These are phyloP conservation scores for Daedalea quercina DNA, from an alignment of 768 basidiomycete genomes.

Conservation along the genomic window DNA sequence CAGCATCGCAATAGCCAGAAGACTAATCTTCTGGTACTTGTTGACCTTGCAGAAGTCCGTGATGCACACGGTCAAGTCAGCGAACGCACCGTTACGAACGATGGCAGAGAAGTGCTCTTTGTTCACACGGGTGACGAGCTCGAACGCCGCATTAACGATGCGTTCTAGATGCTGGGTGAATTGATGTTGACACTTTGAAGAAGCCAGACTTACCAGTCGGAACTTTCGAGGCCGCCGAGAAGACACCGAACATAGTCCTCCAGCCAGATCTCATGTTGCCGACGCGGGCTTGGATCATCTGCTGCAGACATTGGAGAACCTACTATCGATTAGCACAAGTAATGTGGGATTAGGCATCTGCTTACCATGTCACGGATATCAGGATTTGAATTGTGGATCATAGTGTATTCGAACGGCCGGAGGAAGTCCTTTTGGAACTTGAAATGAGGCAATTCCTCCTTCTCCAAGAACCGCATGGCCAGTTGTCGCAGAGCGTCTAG, in stretches of 20 bases:
- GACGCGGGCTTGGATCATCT: conserved; percentile 95
- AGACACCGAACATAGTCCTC: conserved; percentile 99
- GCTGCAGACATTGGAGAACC: conserved; percentile 96
- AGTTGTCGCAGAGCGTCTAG: conserved; percentile 93
- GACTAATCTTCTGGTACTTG: conserved; percentile 97
- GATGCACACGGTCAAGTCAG: conserved; percentile 93
- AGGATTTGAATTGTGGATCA: conserved; percentile 93
- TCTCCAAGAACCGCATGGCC: conserved; percentile 98
- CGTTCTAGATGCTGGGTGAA: conserved; percentile 50
- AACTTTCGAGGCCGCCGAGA: conserved; percentile 92
- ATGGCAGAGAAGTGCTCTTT: conserved; percentile 87
- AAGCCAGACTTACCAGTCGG: conserved; percentile 55
- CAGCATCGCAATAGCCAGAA: conserved; percentile 95
- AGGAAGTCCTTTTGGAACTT: conserved; percentile 99
- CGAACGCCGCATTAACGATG: conserved; percentile 89
- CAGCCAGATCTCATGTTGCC: conserved; percentile 97
- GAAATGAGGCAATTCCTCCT: conserved; percentile 96
- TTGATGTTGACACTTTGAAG: background rate
- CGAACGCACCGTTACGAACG: conserved; percentile 89
- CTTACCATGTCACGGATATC: conserved; percentile 93
- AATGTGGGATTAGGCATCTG: background rate
- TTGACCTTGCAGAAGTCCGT: conserved; percentile 99
- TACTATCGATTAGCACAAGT: conserved; percentile 23
- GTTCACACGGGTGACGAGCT: conserved; percentile 89
- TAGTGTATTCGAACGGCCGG: conserved; percentile 96